Percentiles rank a stretch among this genome's conserved stretches.
Conservation (phyloP, 371 early-diverging fungal species). For the Modicella reniformis region DNA sequence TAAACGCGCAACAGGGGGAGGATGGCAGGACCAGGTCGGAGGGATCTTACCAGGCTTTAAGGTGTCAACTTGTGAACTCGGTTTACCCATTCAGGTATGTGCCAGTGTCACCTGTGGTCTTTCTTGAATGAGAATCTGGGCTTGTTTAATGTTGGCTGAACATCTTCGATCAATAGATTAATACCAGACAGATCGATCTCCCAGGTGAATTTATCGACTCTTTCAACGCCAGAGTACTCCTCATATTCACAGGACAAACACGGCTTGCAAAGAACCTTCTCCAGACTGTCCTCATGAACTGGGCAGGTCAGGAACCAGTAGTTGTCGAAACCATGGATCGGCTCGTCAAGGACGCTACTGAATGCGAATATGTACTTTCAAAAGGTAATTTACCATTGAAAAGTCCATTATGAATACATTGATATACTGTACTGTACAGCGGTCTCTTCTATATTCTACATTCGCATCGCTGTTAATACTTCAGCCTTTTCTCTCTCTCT, state of each 20-base stretch:
- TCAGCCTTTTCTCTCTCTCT: too few species aligned
- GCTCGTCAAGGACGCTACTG: constrained; percentile 29
- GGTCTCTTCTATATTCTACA: too few species aligned
- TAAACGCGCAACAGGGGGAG: constrained; percentile 52
- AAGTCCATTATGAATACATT: not conserved
- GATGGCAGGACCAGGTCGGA: constrained; percentile 54
- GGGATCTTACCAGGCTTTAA: constrained; percentile 47
- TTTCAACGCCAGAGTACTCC: constrained; percentile 27
- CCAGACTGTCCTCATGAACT: constrained; percentile 44
- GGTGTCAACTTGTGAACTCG: constrained; percentile 32
- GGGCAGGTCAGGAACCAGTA: constrained; percentile 31
- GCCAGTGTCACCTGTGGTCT: too few species aligned
- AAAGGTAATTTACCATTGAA: constrained; percentile 19
- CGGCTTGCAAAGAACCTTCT: constrained; percentile 51
- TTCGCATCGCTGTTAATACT: too few species aligned
- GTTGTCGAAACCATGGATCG: constrained; percentile 46
- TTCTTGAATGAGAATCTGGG: not conserved
- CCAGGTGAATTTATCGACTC: constrained; percentile 16
- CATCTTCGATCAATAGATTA: constrained; percentile 26
- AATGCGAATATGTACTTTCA: constrained; percentile 20
- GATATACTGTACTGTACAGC: too few species aligned
- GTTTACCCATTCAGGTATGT: constrained; percentile 41
- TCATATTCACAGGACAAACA: constrained; percentile 51
- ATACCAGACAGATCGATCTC: constrained; percentile 22
- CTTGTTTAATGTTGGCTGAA: too few species aligned